Evolutionary conservation across 148 eudicot genomes (phyloP), one percentile per base, ranked within the genome.

Genomic region (Vaccinium vitisidaea): DNA sequence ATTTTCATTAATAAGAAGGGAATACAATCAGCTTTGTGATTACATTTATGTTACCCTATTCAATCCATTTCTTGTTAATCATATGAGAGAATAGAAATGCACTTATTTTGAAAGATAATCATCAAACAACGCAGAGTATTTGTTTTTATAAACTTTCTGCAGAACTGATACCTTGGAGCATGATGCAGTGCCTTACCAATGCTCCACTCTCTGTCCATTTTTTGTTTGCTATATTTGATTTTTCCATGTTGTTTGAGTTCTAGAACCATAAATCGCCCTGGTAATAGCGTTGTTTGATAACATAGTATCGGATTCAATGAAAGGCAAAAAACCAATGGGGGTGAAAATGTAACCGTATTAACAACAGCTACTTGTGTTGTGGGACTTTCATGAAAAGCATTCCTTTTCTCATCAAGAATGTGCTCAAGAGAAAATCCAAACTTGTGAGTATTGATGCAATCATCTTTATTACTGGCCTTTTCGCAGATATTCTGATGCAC

Each of bases 381-480:
- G 74, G 77, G 82, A 77, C 30, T 80, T 82, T 21, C 77, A 82
- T 30, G n/a, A 52, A 83, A 67, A 79, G 86, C 77, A 87, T 12
- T 73, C 75, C 58, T 75, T 88, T 89, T 79, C 52, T 69, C 76
- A 76, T 12, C 13, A 83, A 83, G 80, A 85, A 80, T 81, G 90
- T 83, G 80, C 78, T 82, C 63, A 80, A 76, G 71, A 78, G 88
- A 88, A 83, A 91, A 89, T 30, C 73, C 54, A 56, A 85, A 78
- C 67, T 86, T 81, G 84, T 84, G 88, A 76, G 73, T 75, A 86
- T 80, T 85, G 86, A 86, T 87, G 85, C 87, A 89, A 86, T 84
- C 85, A 82, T 89, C 83, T 89, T 88, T 88, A 82, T 59, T 80
- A 79, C 87, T 76, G 82, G 86, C 85, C 85, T 89, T 87, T 91